phyloP scores from a whole-genome alignment of 768 basidiomycete species.

The Boletales sp. region DNA sequence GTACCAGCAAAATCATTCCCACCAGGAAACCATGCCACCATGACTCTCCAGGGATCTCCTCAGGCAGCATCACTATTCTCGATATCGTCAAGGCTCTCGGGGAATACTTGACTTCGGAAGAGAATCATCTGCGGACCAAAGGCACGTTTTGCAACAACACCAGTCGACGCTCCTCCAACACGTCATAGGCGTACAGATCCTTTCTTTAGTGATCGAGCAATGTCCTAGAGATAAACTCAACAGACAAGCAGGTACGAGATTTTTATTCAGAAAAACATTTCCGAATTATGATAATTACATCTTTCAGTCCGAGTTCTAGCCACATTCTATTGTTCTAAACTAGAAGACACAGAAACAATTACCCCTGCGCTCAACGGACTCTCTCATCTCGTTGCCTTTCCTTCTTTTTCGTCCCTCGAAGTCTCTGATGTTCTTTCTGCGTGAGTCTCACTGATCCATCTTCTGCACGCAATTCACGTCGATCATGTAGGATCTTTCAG shows the following conservation, averaged over 20 bases:
- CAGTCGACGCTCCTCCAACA: background rate
- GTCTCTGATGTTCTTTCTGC: conserved; percentile 53
- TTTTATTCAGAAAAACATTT: background rate
- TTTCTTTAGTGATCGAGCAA: conserved; percentile 65
- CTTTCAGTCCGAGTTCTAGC: conserved; percentile 73
- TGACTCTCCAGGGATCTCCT: conserved; percentile 43
- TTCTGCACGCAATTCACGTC: background rate
- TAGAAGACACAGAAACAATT: conserved; percentile 82
- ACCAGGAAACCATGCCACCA: background rate
- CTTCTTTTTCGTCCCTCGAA: conserved; percentile 63
- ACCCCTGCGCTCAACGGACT: conserved; percentile 81
- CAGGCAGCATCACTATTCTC: conserved; percentile 57
- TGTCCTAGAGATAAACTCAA: conserved; percentile 66
- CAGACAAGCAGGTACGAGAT: conserved; percentile 70
- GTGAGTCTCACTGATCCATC: conserved; percentile 39
- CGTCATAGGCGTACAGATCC: conserved; percentile 72
- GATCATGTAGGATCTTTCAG: conserved; percentile 55
- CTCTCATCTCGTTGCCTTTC: conserved; percentile 55
- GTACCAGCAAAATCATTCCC: background rate
- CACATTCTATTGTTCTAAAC: conserved; percentile 79
- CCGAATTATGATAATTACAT: conserved; percentile 1
- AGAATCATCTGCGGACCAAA: conserved; percentile 72
- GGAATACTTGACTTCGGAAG: conserved; percentile 84
- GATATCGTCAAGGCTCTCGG: conserved; percentile 84
- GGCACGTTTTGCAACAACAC: conserved; percentile 43